phyloP scores from a whole-genome alignment of 495 filamentous ascomycete genomes.

The Aspergillus taichungensis region DNA sequence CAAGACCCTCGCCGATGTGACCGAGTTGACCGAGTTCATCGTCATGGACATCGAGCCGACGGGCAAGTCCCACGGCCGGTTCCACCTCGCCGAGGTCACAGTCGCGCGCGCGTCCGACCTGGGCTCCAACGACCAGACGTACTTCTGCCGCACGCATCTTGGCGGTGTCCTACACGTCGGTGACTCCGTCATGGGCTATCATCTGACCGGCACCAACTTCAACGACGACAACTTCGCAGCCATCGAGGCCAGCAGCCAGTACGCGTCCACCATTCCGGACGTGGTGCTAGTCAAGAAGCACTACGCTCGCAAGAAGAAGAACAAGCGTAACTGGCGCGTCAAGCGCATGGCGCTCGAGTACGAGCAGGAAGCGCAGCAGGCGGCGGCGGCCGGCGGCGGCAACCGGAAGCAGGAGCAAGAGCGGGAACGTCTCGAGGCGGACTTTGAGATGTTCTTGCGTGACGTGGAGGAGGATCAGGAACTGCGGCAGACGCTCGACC shows the following conservation, averaged over 20 bases:
- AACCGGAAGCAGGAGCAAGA: conserved; percentile 60
- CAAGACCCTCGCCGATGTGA: conserved; percentile 68
- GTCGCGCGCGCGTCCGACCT: conserved; percentile 83
- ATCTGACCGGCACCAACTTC: conserved; percentile 79
- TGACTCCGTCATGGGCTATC: conserved; percentile 87
- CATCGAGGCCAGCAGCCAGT: conserved; percentile 59
- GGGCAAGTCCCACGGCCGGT: conserved; percentile 68
- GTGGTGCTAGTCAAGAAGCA: conserved; percentile 94
- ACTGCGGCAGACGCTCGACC: conserved; percentile 65
- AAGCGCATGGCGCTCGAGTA: conserved; percentile 89
- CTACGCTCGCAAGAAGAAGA: conserved; percentile 83
- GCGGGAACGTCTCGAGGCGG: conserved; percentile 71
- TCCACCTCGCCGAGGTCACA: conserved; percentile 73
- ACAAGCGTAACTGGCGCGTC: conserved; percentile 80
- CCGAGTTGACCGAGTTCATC: conserved; percentile 83
- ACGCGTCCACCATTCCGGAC: conserved; percentile 73
- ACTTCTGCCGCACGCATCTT: conserved; percentile 82
- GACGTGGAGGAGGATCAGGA: conserved; percentile 96
- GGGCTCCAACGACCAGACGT: conserved; percentile 76
- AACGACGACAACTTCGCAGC: conserved; percentile 80
- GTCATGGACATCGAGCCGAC: conserved; percentile 87
- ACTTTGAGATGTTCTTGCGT: conserved; percentile 94
- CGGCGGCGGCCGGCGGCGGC: conserved; percentile 24
- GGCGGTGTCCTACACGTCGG: conserved; percentile 80
- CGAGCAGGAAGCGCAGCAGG: conserved; percentile 47